These are phyloP conservation scores for Termitomyces sp. DNA, from an alignment of 1,284 basidiomycete species.

Conservation along the genomic window DNA sequence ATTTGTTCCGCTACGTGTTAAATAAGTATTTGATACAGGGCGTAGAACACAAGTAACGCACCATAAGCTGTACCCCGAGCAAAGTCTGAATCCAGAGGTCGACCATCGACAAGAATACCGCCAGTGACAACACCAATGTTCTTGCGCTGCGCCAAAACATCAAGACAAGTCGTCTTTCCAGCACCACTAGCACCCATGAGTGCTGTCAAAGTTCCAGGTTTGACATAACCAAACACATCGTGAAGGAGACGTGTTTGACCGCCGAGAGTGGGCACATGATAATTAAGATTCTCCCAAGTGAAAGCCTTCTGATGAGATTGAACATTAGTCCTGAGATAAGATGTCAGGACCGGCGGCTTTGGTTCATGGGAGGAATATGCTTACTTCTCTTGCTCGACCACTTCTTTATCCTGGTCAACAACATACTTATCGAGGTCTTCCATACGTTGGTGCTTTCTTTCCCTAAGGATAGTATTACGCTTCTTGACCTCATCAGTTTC, in stretches of 20 bases:
- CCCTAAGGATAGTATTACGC: conserved; percentile 56
- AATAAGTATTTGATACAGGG: conserved; percentile 18
- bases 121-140: conserved; percentile 83
- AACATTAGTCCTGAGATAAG: conserved; percentile 7
- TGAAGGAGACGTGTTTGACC: conserved; percentile 71
- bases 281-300: conserved; percentile 70
- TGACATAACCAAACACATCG: conserved; percentile 85
- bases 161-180: conserved; percentile 78
- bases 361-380: neutral
- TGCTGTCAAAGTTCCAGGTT: conserved; percentile 78
- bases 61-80: conserved; percentile 76
- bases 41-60: conserved; percentile 28
- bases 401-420: conserved; percentile 19
- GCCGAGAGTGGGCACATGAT: conserved; percentile 69
- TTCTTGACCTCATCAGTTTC: conserved; percentile 65
- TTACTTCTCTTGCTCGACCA: conserved; percentile 10
- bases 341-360: neutral
- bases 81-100: conserved; percentile 71
- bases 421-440: conserved; percentile 28
- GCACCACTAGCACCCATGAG: conserved; percentile 82
- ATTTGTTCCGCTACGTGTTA: conserved; percentile 74
- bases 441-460: conserved; percentile 38
- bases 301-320: conserved; percentile 45
- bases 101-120: conserved; percentile 78
- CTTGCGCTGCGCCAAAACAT: conserved; percentile 86